Evolutionary conservation across 2,329 filamentous ascomycete genomes (phyloP).

Genomic region (Epichloe hybrida): DNA sequence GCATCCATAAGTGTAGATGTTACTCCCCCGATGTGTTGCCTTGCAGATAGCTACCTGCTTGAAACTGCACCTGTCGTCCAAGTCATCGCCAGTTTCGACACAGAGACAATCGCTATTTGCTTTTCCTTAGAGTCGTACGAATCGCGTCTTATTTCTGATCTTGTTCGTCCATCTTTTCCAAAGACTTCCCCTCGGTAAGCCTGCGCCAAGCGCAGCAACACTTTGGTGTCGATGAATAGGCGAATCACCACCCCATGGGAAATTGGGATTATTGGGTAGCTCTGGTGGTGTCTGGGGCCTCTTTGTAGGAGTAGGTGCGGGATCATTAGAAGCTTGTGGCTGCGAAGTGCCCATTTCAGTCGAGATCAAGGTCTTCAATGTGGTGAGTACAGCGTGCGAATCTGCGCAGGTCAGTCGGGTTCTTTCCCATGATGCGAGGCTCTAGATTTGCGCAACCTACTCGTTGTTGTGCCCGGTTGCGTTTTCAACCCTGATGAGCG

Average conservation of each 20-base stretch:
- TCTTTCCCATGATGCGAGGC: neutral
- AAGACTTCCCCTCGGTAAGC: conserved; percentile 7
- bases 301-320: conserved; percentile 8
- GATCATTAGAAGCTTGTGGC: conserved; percentile 2
- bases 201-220: conserved; percentile 13
- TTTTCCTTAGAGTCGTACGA: neutral
- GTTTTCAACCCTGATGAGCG: neutral
- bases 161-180: conserved; percentile 2
- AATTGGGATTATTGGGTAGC: conserved; percentile 19
- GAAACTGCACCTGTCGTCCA: neutral
- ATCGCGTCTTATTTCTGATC: neutral
- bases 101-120: neutral
- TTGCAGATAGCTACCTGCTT: neutral
- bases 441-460: neutral
- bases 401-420: neutral
- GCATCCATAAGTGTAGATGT: neutral
- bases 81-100: neutral
- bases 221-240: conserved; percentile 23
- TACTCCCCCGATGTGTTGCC: neutral
- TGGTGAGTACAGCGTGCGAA: conserved; percentile 2
- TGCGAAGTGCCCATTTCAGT: neutral
- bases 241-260: conserved; percentile 23
- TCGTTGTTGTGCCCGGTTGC: neutral
- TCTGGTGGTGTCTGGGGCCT: conserved; percentile 5
- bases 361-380: conserved; percentile 6